Evolutionary conservation across 2,329 filamentous ascomycete genomes (phyloP), one percentile per base, ranked within the genome.

Genomic region (Sarocladium brachiariae): DNA sequence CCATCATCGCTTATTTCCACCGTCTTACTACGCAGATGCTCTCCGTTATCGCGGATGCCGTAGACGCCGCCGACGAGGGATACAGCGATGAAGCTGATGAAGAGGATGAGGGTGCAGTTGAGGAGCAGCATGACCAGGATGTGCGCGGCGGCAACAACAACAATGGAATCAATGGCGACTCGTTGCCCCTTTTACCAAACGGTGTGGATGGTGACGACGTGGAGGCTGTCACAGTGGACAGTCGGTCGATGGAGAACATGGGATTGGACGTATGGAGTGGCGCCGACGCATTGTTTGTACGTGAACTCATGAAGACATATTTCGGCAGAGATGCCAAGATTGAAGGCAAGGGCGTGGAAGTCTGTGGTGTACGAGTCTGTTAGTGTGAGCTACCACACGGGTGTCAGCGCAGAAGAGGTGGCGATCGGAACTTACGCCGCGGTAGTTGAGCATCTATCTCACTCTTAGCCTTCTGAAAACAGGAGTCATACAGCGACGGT

Each of bases 1-100:
- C 84, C 35, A 78, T 89, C 48, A 87, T 91, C 50, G 84, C 86
- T 1, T 93, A 90, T 65, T 92, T 92, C 65, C 87, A 91, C 66
- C 80, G 87, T 1, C 73, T 89, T 49, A 90, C 87, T 0, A 77
- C 79, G 2, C 74, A 80, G 57, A 74, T 89, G 38, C 68, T 92
- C 19, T 74, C 75, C 1, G 76, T 78, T 2, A 64, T 90, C 50
- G 75, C 77, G 0, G 80, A 84, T 54, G 68, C 87, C 3, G 77
- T 87, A 5, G 73, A 75, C 34, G 64, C 63, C 46, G 63, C 70
- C 5, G 74, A 73, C 10, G 72, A 72, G 27, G 65, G 68, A 10
- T 70, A 71, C 46, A 58, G 59, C 5, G 61, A 59, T 13, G 60
- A 56, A 37, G 57, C 27, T 31, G 57, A 61, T 5, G 64, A 65